A percentile compares a stretch with the other conserved stretches of the same genome.
Conservation (phyloP, 2,329 filamentous ascomycete genomes). For the Cladosporium oxysporum region DNA sequence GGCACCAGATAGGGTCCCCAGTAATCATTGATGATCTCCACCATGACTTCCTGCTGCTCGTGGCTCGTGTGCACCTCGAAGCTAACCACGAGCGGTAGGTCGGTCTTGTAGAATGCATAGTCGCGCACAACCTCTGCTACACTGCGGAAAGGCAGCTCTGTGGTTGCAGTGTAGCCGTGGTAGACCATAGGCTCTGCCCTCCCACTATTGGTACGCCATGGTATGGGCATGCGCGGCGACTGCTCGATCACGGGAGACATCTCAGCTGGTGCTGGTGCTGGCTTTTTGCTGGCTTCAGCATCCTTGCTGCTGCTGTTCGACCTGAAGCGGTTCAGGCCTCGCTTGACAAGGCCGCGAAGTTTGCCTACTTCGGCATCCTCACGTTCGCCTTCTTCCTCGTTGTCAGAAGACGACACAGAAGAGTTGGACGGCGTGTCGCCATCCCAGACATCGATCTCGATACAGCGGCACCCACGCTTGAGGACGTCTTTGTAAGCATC, state of each 20-base stretch:
- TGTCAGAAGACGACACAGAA: slow-evolving; percentile 39
- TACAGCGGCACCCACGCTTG: slow-evolving; percentile 76
- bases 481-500: slow-evolving; percentile 74
- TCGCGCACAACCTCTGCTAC: slow-evolving; percentile 81
- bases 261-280: background rate
- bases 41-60: slow-evolving; percentile 88
- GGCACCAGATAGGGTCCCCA: slow-evolving; percentile 78
- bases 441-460: slow-evolving; percentile 96
- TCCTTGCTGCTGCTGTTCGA: slow-evolving; percentile 24
- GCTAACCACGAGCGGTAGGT: slow-evolving; percentile 85
- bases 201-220: slow-evolving; percentile 33
- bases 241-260: slow-evolving; percentile 16
- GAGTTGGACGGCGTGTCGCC: slow-evolving; percentile 55
- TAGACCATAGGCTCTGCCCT: slow-evolving; percentile 35
- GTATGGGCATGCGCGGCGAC: slow-evolving; percentile 28
- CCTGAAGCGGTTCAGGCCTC: slow-evolving; percentile 31
- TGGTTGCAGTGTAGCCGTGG: slow-evolving; percentile 72
- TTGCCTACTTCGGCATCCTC: slow-evolving; percentile 38
- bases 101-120: slow-evolving; percentile 69
- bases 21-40: slow-evolving; percentile 86
- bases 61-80: slow-evolving; percentile 84
- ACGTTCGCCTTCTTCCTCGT: slow-evolving; percentile 33
- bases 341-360: slow-evolving; percentile 33
- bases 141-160: slow-evolving; percentile 80
- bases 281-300: slow-evolving; percentile 15